These are phyloP conservation scores for Beauveria asiatica DNA, from an alignment of 2,329 filamentous ascomycete genomes.

Conservation along the genomic window DNA sequence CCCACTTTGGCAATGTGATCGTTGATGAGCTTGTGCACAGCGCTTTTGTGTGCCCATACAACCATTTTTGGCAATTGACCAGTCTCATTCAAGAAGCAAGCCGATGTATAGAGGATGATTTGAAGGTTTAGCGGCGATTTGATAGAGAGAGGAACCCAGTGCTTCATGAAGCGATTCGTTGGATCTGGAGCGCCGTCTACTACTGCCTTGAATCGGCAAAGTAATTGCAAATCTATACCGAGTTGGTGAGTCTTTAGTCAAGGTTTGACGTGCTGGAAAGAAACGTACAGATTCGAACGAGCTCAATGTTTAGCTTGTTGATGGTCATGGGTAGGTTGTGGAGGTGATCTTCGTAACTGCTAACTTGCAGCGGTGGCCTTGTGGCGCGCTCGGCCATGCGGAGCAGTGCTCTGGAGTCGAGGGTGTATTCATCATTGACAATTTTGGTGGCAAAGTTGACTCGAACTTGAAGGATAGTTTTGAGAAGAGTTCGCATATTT, in stretches of 20 bases:
- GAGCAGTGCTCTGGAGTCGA: constrained; percentile 20
- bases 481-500: constrained; percentile 20
- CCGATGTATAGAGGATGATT: constrained; percentile 40
- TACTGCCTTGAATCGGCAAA: constrained; percentile 42
- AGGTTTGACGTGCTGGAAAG: neutral
- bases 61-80: constrained; percentile 36
- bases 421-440: constrained; percentile 23
- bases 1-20: constrained; percentile 31
- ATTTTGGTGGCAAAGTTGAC: constrained; percentile 22
- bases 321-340: constrained; percentile 32
- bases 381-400: constrained; percentile 16
- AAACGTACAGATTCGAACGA: constrained; percentile 39
- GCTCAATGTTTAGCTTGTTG: constrained; percentile 36
- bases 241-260: neutral
- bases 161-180: constrained; percentile 36
- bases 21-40: constrained; percentile 37
- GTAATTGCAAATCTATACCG: constrained; percentile 35
- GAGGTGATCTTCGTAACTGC: constrained; percentile 26
- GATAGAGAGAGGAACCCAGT: constrained; percentile 39
- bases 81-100: constrained; percentile 43
- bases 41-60: constrained; percentile 34
- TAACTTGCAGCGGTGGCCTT: constrained; percentile 18
- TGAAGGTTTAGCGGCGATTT: constrained; percentile 41
- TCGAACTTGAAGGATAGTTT: constrained; percentile 22
- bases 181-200: constrained; percentile 39